Evolutionary conservation across 1,139 yeast species (phyloP).

Genomic region (Diutina mesorugosa): DNA sequence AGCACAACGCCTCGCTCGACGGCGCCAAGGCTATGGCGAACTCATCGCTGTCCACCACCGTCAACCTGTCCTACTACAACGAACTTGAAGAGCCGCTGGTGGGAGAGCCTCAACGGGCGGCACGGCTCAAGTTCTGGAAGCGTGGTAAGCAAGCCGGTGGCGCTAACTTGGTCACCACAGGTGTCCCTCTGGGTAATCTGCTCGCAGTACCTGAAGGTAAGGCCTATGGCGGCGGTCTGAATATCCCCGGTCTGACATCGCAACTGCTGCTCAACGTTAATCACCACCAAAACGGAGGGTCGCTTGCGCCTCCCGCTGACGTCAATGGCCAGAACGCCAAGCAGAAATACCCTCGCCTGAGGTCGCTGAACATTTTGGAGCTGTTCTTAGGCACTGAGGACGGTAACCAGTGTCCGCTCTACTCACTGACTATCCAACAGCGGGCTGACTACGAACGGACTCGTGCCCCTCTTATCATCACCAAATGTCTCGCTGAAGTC

Average conservation of each 20-base stretch:
- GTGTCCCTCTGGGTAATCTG: neutral
- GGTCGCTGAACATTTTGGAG: conserved; percentile 36
- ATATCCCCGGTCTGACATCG: neutral
- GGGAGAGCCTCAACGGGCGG: neutral
- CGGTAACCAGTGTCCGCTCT: conserved; percentile 17
- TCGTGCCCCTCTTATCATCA: conserved; percentile 55
- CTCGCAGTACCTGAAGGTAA: neutral
- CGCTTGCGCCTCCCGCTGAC: neutral
- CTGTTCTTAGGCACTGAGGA: conserved; percentile 11
- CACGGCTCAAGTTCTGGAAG: conserved; percentile 1
- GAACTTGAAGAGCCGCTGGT: neutral
- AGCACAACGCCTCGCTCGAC: conserved; percentile 1
- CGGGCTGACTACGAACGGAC: conserved; percentile 50
- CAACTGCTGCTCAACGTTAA: neutral
- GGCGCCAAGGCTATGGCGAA: neutral
- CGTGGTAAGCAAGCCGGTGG: neutral
- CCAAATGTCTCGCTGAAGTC: conserved; percentile 66
- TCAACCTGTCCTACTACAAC: neutral
- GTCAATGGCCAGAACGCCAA: neutral
- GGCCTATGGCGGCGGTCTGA: neutral
- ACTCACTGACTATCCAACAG: conserved; percentile 39
- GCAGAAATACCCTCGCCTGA: conserved; percentile 22
- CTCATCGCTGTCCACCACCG: neutral
- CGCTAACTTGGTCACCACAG: conserved; percentile 3
- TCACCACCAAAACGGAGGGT: neutral